These are phyloP conservation scores for Globisporangium polare DNA, from an alignment of 352 stramenopile species.

Conservation along the genomic window DNA sequence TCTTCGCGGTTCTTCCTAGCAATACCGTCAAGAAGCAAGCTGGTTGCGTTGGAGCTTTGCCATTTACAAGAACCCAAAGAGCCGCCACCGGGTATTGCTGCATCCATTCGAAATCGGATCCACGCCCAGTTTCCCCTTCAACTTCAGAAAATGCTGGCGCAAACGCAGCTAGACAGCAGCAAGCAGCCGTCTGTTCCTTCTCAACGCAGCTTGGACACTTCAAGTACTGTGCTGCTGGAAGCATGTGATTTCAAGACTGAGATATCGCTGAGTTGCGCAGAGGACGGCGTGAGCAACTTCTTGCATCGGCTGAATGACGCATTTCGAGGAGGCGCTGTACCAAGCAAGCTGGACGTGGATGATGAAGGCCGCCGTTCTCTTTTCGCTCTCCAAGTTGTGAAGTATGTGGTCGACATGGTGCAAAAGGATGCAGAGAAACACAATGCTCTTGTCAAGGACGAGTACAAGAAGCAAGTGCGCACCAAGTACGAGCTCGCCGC, in stretches of 20 bases:
- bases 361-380: slow-evolving; percentile 19
- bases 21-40: slow-evolving; percentile 63
- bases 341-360: slow-evolving; percentile 23
- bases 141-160: slow-evolving; percentile 30
- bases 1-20: slow-evolving; percentile 7
- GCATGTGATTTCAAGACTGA: slow-evolving; percentile 44
- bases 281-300: slow-evolving; percentile 58
- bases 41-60: slow-evolving; percentile 64
- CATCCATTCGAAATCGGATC: slow-evolving; percentile 43
- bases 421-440: slow-evolving; percentile 31
- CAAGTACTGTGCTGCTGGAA: slow-evolving; percentile 49
- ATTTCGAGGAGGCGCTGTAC: slow-evolving; percentile 45
- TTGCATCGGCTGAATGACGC: slow-evolving; percentile 54
- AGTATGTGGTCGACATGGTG: slow-evolving; percentile 40
- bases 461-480: slow-evolving; percentile 51
- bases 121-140: slow-evolving; percentile 33
- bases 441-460: slow-evolving; percentile 36
- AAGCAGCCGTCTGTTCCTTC: not conserved
- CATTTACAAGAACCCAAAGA: slow-evolving; percentile 52
- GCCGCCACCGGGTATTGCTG: slow-evolving; percentile 23
- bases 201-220: not conserved
- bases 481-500: slow-evolving; percentile 54
- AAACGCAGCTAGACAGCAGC: slow-evolving; percentile 12
- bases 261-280: slow-evolving; percentile 26
- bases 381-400: slow-evolving; percentile 26